phyloP scores from a whole-genome alignment of 176 grass and related monocot species.

The Elymus sibiricus region DNA sequence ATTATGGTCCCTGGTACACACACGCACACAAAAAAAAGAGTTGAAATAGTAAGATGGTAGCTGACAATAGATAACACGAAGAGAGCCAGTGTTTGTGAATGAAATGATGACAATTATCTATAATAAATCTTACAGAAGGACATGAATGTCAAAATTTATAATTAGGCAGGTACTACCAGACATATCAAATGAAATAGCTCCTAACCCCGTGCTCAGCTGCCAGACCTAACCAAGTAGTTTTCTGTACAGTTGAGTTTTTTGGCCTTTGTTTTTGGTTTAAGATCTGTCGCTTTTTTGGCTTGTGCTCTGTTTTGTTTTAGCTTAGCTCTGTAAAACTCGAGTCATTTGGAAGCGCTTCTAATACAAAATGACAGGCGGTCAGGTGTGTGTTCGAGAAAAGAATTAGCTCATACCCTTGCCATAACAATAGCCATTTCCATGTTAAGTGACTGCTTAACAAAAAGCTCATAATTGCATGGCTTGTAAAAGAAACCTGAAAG shows the following conservation, averaged over 20 bases:
- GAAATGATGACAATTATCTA: not conserved
- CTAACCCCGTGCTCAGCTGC: not conserved
- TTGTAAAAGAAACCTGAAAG: slow-evolving; percentile 94
- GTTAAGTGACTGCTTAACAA: slow-evolving; percentile 98
- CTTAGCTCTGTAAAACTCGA: not conserved
- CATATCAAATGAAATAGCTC: not conserved
- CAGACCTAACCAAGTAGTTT: not conserved
- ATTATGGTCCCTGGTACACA: not conserved
- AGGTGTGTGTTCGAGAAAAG: not conserved
- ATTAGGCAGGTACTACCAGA: not conserved
- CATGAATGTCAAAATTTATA: slow-evolving; percentile 1
- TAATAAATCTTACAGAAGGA: not conserved
- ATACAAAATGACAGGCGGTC: not conserved
- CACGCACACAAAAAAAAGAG: not conserved
- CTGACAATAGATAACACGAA: not conserved
- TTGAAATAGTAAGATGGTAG: not conserved
- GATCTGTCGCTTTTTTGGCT: not conserved
- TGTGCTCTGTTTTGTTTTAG: not conserved
- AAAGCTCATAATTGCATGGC: slow-evolving; percentile 96
- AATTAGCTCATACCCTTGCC: slow-evolving; percentile 72
- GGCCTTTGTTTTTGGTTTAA: not conserved
- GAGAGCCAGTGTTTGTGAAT: not conserved
- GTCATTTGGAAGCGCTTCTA: not conserved
- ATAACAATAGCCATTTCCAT: slow-evolving; percentile 99
- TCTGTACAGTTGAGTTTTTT: not conserved